Percentiles rank a stretch among this genome's conserved stretches.
These are phyloP conservation scores for Collybia sordida DNA, from an alignment of 768 basidiomycete genomes.

Conservation along the genomic window DNA sequence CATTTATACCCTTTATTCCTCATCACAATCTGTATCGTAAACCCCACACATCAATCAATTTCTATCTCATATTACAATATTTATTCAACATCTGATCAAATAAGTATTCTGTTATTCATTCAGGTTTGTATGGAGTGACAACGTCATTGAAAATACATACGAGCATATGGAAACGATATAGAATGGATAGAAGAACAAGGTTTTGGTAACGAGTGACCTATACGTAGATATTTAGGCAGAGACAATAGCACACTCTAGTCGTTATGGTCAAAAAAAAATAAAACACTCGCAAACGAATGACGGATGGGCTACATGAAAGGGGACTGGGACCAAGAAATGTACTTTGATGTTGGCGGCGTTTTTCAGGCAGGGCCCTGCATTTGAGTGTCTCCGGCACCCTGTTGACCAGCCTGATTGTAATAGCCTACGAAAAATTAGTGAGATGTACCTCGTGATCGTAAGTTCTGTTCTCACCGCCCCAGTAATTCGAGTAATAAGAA, in stretches of 20 bases:
- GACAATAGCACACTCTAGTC: conserved; percentile 7
- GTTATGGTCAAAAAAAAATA: conserved; percentile 14
- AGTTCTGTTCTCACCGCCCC: conserved; percentile 62
- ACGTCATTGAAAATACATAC: conserved; percentile 24
- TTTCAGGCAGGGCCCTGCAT: conserved; percentile 49
- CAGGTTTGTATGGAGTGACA: conserved; percentile 3
- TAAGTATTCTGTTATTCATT: not conserved
- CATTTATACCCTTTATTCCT: conserved; percentile 33
- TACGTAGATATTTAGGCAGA: conserved; percentile 1
- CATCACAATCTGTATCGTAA: conserved; percentile 18
- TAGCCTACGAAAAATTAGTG: conserved; percentile 52
- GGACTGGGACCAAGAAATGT: conserved; percentile 24
- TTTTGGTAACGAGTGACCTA: conserved; percentile 20
- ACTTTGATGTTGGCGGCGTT: conserved; percentile 25
- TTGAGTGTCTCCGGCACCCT: conserved; percentile 54
- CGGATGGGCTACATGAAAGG: conserved; percentile 24
- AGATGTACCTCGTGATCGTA: not conserved
- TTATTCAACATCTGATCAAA: not conserved
- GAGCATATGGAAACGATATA: conserved; percentile 15
- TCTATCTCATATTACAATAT: no score
- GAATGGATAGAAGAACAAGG: conserved; percentile 16
- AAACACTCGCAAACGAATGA: conserved; percentile 14
- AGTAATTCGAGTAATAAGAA: conserved; percentile 79
- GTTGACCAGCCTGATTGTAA: conserved; percentile 71
- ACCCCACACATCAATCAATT: not conserved